Conservation (phyloP, 1,139 yeast genomes). For the Saccharomyces hybrid region DNA sequence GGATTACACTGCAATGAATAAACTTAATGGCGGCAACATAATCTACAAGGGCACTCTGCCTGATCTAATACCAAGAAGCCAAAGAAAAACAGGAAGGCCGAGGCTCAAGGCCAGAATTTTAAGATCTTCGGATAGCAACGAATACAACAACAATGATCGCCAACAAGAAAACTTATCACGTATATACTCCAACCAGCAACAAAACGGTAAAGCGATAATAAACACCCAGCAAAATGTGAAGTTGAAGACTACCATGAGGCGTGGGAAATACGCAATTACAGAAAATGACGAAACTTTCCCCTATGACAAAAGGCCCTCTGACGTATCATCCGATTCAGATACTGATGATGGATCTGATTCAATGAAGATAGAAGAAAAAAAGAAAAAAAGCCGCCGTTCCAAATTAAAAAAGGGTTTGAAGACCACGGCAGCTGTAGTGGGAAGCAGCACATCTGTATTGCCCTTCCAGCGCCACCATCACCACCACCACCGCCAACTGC, state of each 20-base stretch:
- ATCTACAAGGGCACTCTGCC: constrained; percentile 23
- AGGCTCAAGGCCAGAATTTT: constrained; percentile 12
- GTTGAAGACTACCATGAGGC: constrained; percentile 22
- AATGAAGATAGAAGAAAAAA: constrained; percentile 8
- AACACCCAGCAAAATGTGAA: constrained; percentile 14
- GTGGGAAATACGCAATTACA: constrained; percentile 1
- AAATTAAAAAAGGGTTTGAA: constrained; percentile 12
- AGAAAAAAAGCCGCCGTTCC: constrained; percentile 10
- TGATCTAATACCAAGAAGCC: constrained; percentile 20
- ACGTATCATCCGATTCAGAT: not conserved
- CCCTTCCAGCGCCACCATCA: constrained; percentile 8
- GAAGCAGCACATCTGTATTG: constrained; percentile 2
- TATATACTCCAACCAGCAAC: constrained; percentile 5
- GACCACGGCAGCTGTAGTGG: constrained; percentile 13
- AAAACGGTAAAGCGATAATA: constrained; percentile 14
- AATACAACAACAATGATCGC: not conserved
- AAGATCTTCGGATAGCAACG: constrained; percentile 1
- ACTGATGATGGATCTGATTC: not conserved
- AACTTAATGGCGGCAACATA: constrained; percentile 12
- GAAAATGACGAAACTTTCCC: constrained; percentile 4
- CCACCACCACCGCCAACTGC: constrained; percentile 8
- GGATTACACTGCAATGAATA: constrained; percentile 11
- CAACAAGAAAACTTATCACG: not conserved
- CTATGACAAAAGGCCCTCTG: not conserved
- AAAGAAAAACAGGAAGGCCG: constrained; percentile 15